phyloP scores from a whole-genome alignment of 2,329 filamentous ascomycete species.

The Dichotomopilus funicola region DNA sequence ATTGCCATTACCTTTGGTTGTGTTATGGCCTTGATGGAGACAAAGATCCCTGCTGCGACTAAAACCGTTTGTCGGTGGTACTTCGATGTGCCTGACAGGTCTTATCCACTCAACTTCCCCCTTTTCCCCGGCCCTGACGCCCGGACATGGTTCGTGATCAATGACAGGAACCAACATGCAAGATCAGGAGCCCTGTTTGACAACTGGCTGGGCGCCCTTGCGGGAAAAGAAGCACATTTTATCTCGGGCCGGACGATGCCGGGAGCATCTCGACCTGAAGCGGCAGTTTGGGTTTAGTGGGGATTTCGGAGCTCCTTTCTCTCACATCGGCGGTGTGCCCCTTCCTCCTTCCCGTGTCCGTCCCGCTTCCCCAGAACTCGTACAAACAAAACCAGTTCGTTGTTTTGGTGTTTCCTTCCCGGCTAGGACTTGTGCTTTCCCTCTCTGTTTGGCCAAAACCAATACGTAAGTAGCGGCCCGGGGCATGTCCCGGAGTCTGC shows the following conservation, averaged over 20 bases:
- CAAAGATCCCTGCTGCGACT: no score
- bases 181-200: background rate
- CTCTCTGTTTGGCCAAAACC: slow-evolving; percentile 22
- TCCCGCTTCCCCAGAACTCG: slow-evolving; percentile 1
- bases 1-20: no score
- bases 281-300: no score
- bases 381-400: slow-evolving; percentile 14
- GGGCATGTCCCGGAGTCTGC: slow-evolving; percentile 5
- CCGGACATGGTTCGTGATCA: no score
- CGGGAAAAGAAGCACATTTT: background rate
- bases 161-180: no score
- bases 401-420: slow-evolving; percentile 12
- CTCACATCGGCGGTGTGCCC: slow-evolving; percentile 3
- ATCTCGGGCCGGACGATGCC: no score
- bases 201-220: background rate
- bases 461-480: slow-evolving; percentile 16
- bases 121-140: no score
- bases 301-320: background rate
- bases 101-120: no score
- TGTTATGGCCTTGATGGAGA: no score
- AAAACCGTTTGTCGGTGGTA: no score
- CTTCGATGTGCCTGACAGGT: no score
- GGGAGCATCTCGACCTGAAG: no score
- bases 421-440: slow-evolving; percentile 9
- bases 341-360: slow-evolving; percentile 4